Base-by-base conservation (phyloP, 2,329 filamentous ascomycete species). In the Neonectria punicea region DNA sequence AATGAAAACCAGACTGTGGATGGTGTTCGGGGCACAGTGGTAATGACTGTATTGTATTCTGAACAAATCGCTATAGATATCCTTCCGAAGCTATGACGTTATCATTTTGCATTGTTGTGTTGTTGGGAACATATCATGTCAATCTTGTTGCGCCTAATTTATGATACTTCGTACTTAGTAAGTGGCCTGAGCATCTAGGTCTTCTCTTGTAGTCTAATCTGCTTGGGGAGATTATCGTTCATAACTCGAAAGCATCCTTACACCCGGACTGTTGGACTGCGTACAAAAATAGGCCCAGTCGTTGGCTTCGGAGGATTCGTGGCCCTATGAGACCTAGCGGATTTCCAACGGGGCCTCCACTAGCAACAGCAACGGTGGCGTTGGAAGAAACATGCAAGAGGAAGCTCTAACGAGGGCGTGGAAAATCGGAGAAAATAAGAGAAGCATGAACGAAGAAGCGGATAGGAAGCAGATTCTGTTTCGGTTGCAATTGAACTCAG, bases 331-430 rank as follows among this genome's bases (percentile, higher is more conserved):
- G 60, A 67, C 65, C 47, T 30, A 22, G 25, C 53, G 44, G 53
- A 74, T 74, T 74, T 70, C 54, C 22, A 72, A 73, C 47, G 20
- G 25, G 36, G 41, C 44, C 61, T 39, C 69, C 69, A 72, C 70
- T 14, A 2, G 14, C 14, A 39, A 20, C 34, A 2, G 14, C 14
- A 39, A 20, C 34, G 25, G 60, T 53, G 64, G 66, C 49, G 55
- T 61, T 47, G 54, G 39, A 22, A 8, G 11, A 6, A 13, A 14
- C 8, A n/a, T 20, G 22, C 6, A 25, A 18, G 20, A 44, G n/a
- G 32, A 22, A 28, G 47, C 11, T 30, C n/a, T 22, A n/a, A n/a
- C 2, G 11, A 20, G 49, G 10, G 2, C 22, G 25, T 53, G 10
- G 18, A 10, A 55, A 32, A 7, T 6, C 7, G n/a, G 18, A 34